These are phyloP conservation scores for Verbascum thapsus DNA, from an alignment of 257 asterid species.

Conservation along the genomic window DNA sequence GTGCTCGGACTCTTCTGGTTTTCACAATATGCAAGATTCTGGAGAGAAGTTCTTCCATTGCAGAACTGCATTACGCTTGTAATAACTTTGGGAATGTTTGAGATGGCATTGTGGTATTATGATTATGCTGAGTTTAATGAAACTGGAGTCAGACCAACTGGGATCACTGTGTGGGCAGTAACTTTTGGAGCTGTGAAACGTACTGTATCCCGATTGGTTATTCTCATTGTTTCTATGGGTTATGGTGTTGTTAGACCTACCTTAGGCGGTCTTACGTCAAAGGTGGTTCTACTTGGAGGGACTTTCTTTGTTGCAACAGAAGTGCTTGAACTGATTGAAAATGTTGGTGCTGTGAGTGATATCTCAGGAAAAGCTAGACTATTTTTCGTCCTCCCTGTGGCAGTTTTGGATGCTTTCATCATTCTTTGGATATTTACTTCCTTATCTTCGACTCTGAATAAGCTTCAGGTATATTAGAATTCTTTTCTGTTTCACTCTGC, in stretches of 20 bases:
- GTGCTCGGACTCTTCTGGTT: constrained; percentile 66
- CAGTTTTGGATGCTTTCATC: constrained; percentile 73
- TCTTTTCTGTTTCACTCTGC: neutral
- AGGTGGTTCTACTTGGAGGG: constrained; percentile 68
- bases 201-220: constrained; percentile 55
- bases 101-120: constrained; percentile 69
- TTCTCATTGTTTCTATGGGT: constrained; percentile 72
- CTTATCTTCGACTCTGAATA: constrained; percentile 59
- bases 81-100: constrained; percentile 65
- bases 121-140: constrained; percentile 66
- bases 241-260: constrained; percentile 73
- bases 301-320: constrained; percentile 64
- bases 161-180: constrained; percentile 68
- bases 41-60: constrained; percentile 64
- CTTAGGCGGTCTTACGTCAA: constrained; percentile 68
- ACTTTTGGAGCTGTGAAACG: constrained; percentile 69
- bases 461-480: constrained; percentile 63
- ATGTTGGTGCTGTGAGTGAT: constrained; percentile 69
- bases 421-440: constrained; percentile 71
- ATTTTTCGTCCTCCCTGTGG: constrained; percentile 66
- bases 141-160: constrained; percentile 63
- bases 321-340: constrained; percentile 64
- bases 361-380: constrained; percentile 67
- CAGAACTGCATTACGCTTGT: constrained; percentile 65
- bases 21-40: constrained; percentile 62